Percentiles rank a stretch among this genome's conserved stretches.
Evolutionary conservation across 257 asterid genomes (phyloP).

Genomic region (Solanum boliviense): DNA sequence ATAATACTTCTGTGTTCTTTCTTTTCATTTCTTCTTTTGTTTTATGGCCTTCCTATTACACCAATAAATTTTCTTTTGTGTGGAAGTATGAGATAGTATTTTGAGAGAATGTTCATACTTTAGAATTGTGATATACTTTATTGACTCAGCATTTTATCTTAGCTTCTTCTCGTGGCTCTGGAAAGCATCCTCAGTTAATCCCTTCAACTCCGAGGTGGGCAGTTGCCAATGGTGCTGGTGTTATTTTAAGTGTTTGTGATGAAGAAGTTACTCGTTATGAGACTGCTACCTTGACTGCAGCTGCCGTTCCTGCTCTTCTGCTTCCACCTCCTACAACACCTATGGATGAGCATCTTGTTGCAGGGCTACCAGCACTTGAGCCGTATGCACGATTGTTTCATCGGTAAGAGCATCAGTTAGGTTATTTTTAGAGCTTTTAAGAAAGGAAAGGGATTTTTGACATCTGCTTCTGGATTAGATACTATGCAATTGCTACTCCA

Average conservation of each 20-base stretch:
- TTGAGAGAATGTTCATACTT: background rate
- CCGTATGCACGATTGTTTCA: conserved; percentile 97
- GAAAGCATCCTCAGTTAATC: conserved; percentile 96
- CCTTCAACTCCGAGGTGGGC: conserved; percentile 99
- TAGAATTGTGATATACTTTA: background rate
- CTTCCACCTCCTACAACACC: conserved; percentile 99
- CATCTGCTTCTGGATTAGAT: conserved; percentile 36
- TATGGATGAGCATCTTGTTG: conserved; percentile 98
- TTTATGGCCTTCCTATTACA: background rate
- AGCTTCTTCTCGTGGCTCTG: conserved; percentile 97
- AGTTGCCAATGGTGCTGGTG: conserved; percentile 99
- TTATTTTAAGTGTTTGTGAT: conserved; percentile 94
- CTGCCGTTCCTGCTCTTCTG: conserved; percentile 95
- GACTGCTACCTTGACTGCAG: conserved; percentile 94
- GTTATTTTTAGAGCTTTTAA: background rate
- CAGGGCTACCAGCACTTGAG: conserved; percentile 98
- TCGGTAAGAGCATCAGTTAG: conserved; percentile 26
- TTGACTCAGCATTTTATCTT: conserved; percentile 10
- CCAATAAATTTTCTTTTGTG: background rate
- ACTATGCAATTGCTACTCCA: conserved; percentile 97
- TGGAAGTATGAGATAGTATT: background rate
- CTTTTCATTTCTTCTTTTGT: background rate
- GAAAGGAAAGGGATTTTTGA: background rate
- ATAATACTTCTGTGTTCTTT: background rate
- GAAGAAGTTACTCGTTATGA: conserved; percentile 98